Percentiles rank a stretch among this genome's conserved stretches.
Evolutionary conservation across 495 filamentous ascomycete genomes (phyloP).

Genomic region (Talaromyces trachyspermus): DNA sequence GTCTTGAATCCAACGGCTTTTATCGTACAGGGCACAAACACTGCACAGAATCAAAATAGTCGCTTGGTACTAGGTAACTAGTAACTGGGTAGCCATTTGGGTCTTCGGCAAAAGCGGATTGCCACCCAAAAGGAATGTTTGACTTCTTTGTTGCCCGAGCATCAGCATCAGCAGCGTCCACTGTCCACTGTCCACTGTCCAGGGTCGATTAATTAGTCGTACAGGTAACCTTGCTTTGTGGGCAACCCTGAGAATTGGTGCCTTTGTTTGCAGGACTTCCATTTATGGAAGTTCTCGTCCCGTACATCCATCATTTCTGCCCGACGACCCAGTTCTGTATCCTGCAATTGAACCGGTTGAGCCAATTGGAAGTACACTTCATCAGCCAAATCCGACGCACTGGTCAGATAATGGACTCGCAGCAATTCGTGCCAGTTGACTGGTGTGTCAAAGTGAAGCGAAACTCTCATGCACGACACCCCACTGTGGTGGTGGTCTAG

Average conservation of each 20-base stretch:
- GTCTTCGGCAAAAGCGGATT: slow-evolving; percentile 6
- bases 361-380: neutral
- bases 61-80: too few species aligned
- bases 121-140: slow-evolving; percentile 8
- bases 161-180: too few species aligned
- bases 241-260: too few species aligned
- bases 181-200: neutral
- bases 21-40: too few species aligned
- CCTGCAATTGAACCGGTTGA: neutral
- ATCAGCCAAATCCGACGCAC: slow-evolving; percentile 1
- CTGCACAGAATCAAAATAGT: neutral
- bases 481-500: neutral
- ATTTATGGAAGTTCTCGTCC: neutral
- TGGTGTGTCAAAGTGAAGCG: slow-evolving; percentile 8
- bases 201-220: neutral
- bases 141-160: too few species aligned
- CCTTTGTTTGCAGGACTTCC: neutral
- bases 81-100: neutral
- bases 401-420: slow-evolving; percentile 7
- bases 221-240: too few species aligned
- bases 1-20: neutral
- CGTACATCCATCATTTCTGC: slow-evolving; percentile 2
- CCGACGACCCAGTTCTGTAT: neutral
- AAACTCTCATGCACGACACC: slow-evolving; percentile 8
- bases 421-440: slow-evolving; percentile 1